Evolutionary conservation across 2,329 filamentous ascomycete species (phyloP).

Genomic region (Aspergillus felis): DNA sequence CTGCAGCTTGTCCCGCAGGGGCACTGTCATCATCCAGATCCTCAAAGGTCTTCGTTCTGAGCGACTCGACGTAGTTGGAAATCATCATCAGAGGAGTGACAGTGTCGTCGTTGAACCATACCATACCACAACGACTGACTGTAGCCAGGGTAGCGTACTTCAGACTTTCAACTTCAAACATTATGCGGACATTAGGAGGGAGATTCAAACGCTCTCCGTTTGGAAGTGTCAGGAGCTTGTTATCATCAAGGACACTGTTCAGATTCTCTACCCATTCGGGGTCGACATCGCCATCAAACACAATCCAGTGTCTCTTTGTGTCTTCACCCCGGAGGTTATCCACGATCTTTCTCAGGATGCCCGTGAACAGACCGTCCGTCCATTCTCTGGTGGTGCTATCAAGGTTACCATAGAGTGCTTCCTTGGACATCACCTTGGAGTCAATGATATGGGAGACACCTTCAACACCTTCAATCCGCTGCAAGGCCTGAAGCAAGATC

Average conservation of each 20-base stretch:
- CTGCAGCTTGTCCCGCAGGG: constrained; percentile 68
- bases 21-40: constrained; percentile 92
- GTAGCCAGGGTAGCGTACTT: constrained; percentile 97
- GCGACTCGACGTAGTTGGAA: constrained; percentile 78
- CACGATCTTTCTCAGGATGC: constrained; percentile 95
- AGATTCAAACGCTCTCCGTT: constrained; percentile 97
- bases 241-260: constrained; percentile 99
- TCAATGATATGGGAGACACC: constrained; percentile 97
- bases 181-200: constrained; percentile 92
- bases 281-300: constrained; percentile 98
- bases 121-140: constrained; percentile 99
- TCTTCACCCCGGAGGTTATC: constrained; percentile 98
- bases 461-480: constrained; percentile 85
- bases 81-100: constrained; percentile 93
- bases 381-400: constrained; percentile 97
- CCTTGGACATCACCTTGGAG: constrained; percentile 99
- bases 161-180: constrained; percentile 98
- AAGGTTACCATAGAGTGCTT: constrained; percentile 90
- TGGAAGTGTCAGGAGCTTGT: constrained; percentile 92
- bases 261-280: constrained; percentile 99
- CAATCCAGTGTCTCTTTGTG: constrained; percentile 96
- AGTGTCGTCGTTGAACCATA: constrained; percentile 99
- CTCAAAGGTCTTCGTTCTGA: constrained; percentile 81
- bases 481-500: constrained; percentile 82
- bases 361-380: constrained; percentile 98